phyloP scores from a whole-genome alignment of 306 rosid species.

The Potentilla sterilis region DNA sequence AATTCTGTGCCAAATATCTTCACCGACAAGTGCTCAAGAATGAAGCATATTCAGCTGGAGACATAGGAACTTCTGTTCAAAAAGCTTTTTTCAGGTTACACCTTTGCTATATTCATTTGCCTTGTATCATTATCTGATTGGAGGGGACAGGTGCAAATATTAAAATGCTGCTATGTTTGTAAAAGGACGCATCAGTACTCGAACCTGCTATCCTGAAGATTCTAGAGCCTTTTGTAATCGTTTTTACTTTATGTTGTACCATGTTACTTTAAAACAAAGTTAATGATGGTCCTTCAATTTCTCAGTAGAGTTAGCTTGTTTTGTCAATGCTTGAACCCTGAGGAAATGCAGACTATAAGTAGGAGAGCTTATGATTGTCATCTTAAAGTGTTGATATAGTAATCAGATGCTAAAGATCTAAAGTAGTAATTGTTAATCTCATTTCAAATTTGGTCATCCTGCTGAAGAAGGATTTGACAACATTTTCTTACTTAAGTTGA shows the following conservation, averaged over 20 bases:
- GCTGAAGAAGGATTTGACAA: conserved; percentile 4
- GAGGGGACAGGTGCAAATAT: background rate
- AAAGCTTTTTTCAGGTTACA: conserved; percentile 81
- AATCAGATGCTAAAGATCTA: background rate
- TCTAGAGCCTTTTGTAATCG: background rate
- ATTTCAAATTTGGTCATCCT: background rate
- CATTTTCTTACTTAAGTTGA: background rate
- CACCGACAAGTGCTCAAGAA: conserved; percentile 83
- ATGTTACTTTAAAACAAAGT: background rate
- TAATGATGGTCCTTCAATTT: background rate
- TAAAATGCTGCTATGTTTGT: background rate
- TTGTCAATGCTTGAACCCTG: background rate
- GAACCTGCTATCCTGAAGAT: background rate
- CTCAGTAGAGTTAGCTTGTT: background rate
- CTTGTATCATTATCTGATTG: conserved; percentile 18
- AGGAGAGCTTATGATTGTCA: background rate
- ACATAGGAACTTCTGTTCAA: conserved; percentile 73
- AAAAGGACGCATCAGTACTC: background rate
- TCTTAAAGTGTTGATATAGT: background rate
- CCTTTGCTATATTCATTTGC: conserved; percentile 22
- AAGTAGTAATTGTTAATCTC: background rate
- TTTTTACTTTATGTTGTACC: background rate
- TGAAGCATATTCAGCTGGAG: conserved; percentile 69
- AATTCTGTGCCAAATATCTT: conserved; percentile 92
- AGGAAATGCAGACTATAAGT: no score